These are phyloP conservation scores for Grigorovia jiainica DNA, from an alignment of 805 yeast species.

Conservation along the genomic window DNA sequence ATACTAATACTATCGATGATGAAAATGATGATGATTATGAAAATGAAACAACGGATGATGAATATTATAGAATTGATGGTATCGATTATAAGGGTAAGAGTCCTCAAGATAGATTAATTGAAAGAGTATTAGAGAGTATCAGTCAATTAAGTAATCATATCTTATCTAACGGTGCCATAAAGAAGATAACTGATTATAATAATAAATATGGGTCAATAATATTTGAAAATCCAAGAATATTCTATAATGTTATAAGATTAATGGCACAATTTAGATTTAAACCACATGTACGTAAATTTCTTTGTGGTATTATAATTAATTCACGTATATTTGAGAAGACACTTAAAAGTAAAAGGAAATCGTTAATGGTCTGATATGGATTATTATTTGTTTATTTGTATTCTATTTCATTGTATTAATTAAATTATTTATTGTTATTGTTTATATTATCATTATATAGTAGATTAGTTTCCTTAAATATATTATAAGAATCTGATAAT, in stretches of 20 bases:
- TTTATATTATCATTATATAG: conserved; percentile 19
- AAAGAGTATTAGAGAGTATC: conserved; percentile 31
- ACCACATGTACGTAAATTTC: conserved; percentile 51
- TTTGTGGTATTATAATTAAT: conserved; percentile 55
- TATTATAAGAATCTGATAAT: conserved; percentile 18
- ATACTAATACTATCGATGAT: too few relatives aligned
- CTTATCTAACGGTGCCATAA: conserved; percentile 43
- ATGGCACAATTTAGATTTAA: conserved; percentile 53
- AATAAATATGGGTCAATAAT: conserved; percentile 38
- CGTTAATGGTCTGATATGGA: conserved; percentile 2
- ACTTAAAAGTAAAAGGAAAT: conserved; percentile 36
- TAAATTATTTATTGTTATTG: not conserved
- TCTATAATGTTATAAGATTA: conserved; percentile 41
- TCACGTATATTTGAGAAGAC: conserved; percentile 43
- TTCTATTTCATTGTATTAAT: not conserved
- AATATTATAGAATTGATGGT: not conserved
- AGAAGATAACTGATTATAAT: conserved; percentile 47
- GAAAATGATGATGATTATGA: too few relatives aligned
- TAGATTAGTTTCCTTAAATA: conserved; percentile 22
- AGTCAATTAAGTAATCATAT: conserved; percentile 50
- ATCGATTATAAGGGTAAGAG: not conserved
- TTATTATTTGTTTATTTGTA: too few relatives aligned
- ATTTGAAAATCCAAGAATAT: conserved; percentile 46
- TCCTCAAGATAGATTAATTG: conserved; percentile 24
- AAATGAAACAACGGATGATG: not conserved